These are phyloP conservation scores for Tubosaeta sp. DNA, from an alignment of 768 basidiomycete species.

Conservation along the genomic window DNA sequence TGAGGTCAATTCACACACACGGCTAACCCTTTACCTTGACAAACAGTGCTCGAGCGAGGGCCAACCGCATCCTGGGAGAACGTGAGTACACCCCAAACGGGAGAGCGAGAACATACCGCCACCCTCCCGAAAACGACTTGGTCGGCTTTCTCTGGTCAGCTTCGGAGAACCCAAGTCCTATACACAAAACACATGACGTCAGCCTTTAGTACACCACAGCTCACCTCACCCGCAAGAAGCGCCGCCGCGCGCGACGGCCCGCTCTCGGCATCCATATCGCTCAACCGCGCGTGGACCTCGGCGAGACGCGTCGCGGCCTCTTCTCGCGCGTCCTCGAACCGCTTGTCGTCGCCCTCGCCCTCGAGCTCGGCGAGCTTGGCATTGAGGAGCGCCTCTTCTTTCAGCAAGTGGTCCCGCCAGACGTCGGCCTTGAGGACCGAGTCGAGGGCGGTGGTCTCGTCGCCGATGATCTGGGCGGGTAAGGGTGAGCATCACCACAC, in stretches of 20 bases:
- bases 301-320: conserved; percentile 76
- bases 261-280: conserved; percentile 99
- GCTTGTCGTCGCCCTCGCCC: conserved; percentile 67
- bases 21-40: conserved; percentile 61
- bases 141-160: conserved; percentile 81
- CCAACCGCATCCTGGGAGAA: conserved; percentile 80
- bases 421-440: conserved; percentile 99
- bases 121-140: conserved; percentile 91
- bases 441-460: conserved; percentile 87
- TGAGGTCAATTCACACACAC: conserved; percentile 5
- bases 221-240: conserved; percentile 68
- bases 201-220: neutral
- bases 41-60: conserved; percentile 91
- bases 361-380: conserved; percentile 66
- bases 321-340: conserved; percentile 81
- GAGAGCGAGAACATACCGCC: conserved; percentile 53
- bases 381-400: conserved; percentile 78
- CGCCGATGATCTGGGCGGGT: conserved; percentile 70
- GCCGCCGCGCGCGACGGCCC: conserved; percentile 93
- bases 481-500: neutral
- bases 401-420: conserved; percentile 89
- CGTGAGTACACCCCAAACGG: neutral
- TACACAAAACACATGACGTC: neutral
- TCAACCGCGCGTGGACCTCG: conserved; percentile 83
- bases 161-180: conserved; percentile 90